Base-by-base conservation (phyloP, 2,329 filamentous ascomycete species). In the Venturia oleaginea region DNA sequence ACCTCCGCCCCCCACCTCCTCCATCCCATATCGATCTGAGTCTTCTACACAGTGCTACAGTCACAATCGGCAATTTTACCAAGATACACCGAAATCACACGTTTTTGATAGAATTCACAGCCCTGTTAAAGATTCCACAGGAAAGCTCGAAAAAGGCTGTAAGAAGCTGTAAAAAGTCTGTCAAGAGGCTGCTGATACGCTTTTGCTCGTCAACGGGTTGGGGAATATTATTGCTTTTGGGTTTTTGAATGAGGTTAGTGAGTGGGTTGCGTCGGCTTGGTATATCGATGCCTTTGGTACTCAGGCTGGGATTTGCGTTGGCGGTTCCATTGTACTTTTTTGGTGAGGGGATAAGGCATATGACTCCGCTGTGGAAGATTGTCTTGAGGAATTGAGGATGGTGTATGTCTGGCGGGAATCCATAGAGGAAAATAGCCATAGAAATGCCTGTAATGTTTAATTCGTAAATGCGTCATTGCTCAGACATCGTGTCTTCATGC, bases 191-290 rank as follows among this genome's bases (percentile, higher is more conserved):
- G 30, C 59, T 24, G 62, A 65, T 30, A 51, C 46, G 42, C 46
- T 60, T 30, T 51, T 54, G 34, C 63, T 67, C 19, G 62, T 72
- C 0, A 72, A 74, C 60, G 74, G 74, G 1, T 67, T 75, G n/a
- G 78, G 77, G 69, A 80, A 81, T 65, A 74, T 81, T 34, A 77
- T 80, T 7, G 77, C 78, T 4, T 81, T 81, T 66, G 78, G 78
- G 2, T 79, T 81, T 66, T 67, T 79, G 19, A 78, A 79, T 59
- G 78, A 75, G 1, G 73, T 80, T 27, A 70, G 78, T 3, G 76
- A 77, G 1, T 80, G 78, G 79, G 74, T 75, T 10, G 68, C 69
- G 8, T 64, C 72, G 43, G 68, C 69, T 27, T 75, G 75, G 4
- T 76, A 76, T 66, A 67, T 73, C 13, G 68, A 73, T 57, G 67